Conservation (phyloP, 2,329 filamentous ascomycete species). For the Podosphaera aphanis region DNA sequence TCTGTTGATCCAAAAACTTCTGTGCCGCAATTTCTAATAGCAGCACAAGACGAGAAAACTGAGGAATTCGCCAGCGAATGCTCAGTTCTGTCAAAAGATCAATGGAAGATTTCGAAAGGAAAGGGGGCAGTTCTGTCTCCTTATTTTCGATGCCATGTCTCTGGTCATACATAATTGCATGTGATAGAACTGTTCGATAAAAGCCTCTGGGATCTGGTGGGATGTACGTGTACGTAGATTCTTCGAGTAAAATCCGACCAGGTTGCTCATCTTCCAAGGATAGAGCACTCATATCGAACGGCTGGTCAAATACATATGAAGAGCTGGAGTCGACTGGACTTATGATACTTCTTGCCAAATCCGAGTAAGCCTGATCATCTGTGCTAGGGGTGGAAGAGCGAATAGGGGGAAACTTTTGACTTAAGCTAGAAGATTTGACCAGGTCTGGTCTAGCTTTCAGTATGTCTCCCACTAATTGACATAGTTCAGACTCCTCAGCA, state of each 20-base stretch:
- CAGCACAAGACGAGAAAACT: slow-evolving; percentile 54
- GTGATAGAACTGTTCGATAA: slow-evolving; percentile 61
- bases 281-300: slow-evolving; percentile 15
- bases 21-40: slow-evolving; percentile 68
- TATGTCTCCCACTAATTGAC: slow-evolving; percentile 82
- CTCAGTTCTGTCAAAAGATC: slow-evolving; percentile 72
- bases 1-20: slow-evolving; percentile 66
- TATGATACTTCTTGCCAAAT: slow-evolving; percentile 28
- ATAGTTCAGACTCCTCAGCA: slow-evolving; percentile 64
- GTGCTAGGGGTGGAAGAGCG: slow-evolving; percentile 20
- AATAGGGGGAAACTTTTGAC: slow-evolving; percentile 35
- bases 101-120: slow-evolving; percentile 53
- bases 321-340: slow-evolving; percentile 20
- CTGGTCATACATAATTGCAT: slow-evolving; percentile 45
- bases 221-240: slow-evolving; percentile 66
- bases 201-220: slow-evolving; percentile 62
- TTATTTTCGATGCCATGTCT: slow-evolving; percentile 28
- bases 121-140: slow-evolving; percentile 19
- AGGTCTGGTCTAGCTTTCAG: slow-evolving; percentile 68
- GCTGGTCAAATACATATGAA: slow-evolving; percentile 20
- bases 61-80: slow-evolving; percentile 71
- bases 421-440: slow-evolving; percentile 34
- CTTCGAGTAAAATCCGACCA: slow-evolving; percentile 22
- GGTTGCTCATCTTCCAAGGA: slow-evolving; percentile 13
- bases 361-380: slow-evolving; percentile 24